These are phyloP conservation scores for Amanita jacksonii DNA, from an alignment of 768 basidiomycete genomes.

Conservation along the genomic window DNA sequence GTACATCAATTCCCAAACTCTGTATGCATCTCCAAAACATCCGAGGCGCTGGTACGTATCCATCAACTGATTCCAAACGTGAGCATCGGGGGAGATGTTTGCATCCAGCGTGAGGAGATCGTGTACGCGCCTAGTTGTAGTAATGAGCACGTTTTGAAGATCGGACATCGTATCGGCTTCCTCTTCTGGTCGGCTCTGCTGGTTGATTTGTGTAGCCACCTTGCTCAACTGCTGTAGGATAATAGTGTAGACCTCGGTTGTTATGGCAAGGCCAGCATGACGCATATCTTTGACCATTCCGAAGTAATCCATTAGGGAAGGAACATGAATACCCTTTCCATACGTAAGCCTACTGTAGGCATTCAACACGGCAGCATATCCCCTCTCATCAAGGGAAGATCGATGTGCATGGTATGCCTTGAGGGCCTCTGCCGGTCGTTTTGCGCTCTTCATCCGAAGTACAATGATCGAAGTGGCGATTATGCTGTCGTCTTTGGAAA, in stretches of 20 bases:
- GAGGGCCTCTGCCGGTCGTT: slow-evolving; percentile 50
- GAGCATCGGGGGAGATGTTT: slow-evolving; percentile 57
- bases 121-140: slow-evolving; percentile 56
- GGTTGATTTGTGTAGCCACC: slow-evolving; percentile 28
- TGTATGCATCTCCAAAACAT: slow-evolving; percentile 59
- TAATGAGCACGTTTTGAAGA: slow-evolving; percentile 27
- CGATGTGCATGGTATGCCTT: slow-evolving; percentile 42
- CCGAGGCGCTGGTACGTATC: slow-evolving; percentile 78
- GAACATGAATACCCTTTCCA: slow-evolving; percentile 27
- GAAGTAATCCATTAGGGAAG: slow-evolving; percentile 52
- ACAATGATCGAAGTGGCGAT: slow-evolving; percentile 45
- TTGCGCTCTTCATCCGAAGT: slow-evolving; percentile 55
- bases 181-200: slow-evolving; percentile 7
- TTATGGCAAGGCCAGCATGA: slow-evolving; percentile 44
- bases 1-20: slow-evolving; percentile 73
- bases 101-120: slow-evolving; percentile 72
- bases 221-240: slow-evolving; percentile 48
- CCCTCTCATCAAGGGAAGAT: slow-evolving; percentile 41
- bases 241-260: slow-evolving; percentile 55
- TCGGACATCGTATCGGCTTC: slow-evolving; percentile 7
- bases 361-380: slow-evolving; percentile 55
- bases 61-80: slow-evolving; percentile 80
- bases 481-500: slow-evolving; percentile 35
- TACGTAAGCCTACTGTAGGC: slow-evolving; percentile 54
- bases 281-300: slow-evolving; percentile 79